These are phyloP conservation scores for Aspergillus felis DNA, from an alignment of 2,329 filamentous ascomycete species.

Conservation along the genomic window DNA sequence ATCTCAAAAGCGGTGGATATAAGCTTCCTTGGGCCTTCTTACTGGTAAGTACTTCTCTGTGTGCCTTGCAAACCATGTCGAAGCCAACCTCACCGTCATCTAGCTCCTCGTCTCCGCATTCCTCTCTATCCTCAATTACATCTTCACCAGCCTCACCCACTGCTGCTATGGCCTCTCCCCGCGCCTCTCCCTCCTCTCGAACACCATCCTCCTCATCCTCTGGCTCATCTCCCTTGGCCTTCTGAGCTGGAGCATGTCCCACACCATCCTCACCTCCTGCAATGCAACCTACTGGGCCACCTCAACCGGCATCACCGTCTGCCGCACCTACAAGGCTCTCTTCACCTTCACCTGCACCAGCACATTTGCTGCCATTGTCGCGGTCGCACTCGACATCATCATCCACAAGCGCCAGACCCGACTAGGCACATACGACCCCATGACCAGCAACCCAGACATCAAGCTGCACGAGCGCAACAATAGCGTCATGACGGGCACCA, in stretches of 20 bases:
- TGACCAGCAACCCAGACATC: conserved; percentile 31
- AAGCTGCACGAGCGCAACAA: conserved; percentile 30
- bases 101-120: conserved; percentile 52
- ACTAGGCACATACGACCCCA: conserved; percentile 47
- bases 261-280: conserved; percentile 52
- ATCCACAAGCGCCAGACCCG: conserved; percentile 44
- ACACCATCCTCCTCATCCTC: conserved; percentile 46
- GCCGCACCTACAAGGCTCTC: conserved; percentile 57
- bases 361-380: conserved; percentile 43
- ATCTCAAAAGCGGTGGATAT: conserved; percentile 50
- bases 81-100: conserved; percentile 1
- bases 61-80: background rate
- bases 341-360: conserved; percentile 54
- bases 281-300: conserved; percentile 50
- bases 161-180: conserved; percentile 51
- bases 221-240: conserved; percentile 53
- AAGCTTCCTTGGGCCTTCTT: conserved; percentile 58
- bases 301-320: conserved; percentile 53
- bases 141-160: conserved; percentile 50
- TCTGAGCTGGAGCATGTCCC: conserved; percentile 51
- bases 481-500: conserved; percentile 11
- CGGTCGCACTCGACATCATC: conserved; percentile 49
- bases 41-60: conserved; percentile 41
- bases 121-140: conserved; percentile 48
- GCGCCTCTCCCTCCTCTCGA: conserved; percentile 48